Evolutionary conservation across 2,329 filamentous ascomycete species (phyloP).

Genomic region (Calonectria hawksworthii): DNA sequence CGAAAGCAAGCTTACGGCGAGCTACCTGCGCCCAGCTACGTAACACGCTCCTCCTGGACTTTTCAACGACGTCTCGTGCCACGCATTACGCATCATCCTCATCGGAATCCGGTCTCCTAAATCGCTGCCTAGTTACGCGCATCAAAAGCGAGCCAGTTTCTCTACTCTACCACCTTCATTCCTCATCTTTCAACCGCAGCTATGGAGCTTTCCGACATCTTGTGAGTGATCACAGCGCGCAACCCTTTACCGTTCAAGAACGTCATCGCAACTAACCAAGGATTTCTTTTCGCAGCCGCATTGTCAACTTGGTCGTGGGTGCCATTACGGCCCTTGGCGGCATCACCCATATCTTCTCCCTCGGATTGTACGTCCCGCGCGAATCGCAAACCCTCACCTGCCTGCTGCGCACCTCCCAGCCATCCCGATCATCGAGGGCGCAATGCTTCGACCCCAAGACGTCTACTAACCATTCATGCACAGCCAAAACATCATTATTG

Average conservation of each 20-base stretch:
- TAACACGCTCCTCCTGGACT: conserved; percentile 39
- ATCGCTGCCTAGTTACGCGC: conserved; percentile 41
- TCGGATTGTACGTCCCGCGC: conserved; percentile 67
- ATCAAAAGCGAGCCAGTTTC: conserved; percentile 24
- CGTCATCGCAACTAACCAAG: conserved; percentile 52
- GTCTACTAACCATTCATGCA: conserved; percentile 32
- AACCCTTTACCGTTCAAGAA: conserved; percentile 4
- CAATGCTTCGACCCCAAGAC: background rate
- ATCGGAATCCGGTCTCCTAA: conserved; percentile 37
- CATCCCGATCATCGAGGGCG: background rate
- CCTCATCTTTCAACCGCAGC: conserved; percentile 43
- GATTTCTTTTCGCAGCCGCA: conserved; percentile 73
- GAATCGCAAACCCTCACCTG: conserved; percentile 13
- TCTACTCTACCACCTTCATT: conserved; percentile 26
- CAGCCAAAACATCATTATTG: conserved; percentile 75
- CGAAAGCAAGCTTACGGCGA: conserved; percentile 27
- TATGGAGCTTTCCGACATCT: conserved; percentile 95
- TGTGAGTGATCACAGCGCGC: conserved; percentile 69
- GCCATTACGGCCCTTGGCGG: conserved; percentile 91
- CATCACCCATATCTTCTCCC: conserved; percentile 77
- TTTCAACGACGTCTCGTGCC: conserved; percentile 41
- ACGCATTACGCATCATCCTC: conserved; percentile 38
- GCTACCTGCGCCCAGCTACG: conserved; percentile 35
- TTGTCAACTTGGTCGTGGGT: conserved; percentile 92
- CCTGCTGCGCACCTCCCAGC: background rate